Percentiles rank a stretch among this genome's conserved stretches.
Evolutionary conservation across 129 eudicot genomes (phyloP).

Genomic region (Flaveria bidentis): DNA sequence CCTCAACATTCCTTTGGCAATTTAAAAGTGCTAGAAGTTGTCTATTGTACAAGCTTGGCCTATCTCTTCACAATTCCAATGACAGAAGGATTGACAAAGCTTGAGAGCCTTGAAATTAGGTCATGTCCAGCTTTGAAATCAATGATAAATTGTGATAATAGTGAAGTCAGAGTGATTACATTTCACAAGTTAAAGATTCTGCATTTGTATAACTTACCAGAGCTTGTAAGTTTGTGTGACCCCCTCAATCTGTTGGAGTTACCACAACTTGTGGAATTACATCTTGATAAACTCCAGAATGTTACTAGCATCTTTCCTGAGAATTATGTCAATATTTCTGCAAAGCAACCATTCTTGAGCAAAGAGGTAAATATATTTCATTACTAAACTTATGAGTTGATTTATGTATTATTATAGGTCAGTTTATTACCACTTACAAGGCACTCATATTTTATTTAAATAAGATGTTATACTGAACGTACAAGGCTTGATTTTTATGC

Average conservation of each 20-base stretch:
- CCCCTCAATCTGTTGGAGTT: neutral
- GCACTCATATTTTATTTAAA: too few relatives aligned
- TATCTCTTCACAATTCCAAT: too few relatives aligned
- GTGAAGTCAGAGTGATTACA: neutral
- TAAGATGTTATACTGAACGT: too few relatives aligned
- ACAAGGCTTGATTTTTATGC: too few relatives aligned
- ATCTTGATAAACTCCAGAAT: neutral
- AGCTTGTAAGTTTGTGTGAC: neutral
- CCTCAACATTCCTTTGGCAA: neutral
- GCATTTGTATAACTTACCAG: neutral
- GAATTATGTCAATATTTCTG: too few relatives aligned
- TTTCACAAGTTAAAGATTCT: neutral
- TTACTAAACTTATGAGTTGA: too few relatives aligned
- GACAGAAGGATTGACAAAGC: neutral
- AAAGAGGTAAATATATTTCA: neutral
- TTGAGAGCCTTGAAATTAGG: neutral
- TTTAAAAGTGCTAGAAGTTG: too few relatives aligned
- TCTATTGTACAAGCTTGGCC: too few relatives aligned
- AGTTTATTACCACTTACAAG: too few relatives aligned
- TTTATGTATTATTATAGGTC: too few relatives aligned
- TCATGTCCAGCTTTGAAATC: neutral
- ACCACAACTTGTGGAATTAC: neutral
- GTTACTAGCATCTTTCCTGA: neutral
- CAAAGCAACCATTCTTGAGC: neutral
- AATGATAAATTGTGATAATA: neutral